Conservation (phyloP, 768 basidiomycete species). For the Termitomyces eurrhizus region DNA sequence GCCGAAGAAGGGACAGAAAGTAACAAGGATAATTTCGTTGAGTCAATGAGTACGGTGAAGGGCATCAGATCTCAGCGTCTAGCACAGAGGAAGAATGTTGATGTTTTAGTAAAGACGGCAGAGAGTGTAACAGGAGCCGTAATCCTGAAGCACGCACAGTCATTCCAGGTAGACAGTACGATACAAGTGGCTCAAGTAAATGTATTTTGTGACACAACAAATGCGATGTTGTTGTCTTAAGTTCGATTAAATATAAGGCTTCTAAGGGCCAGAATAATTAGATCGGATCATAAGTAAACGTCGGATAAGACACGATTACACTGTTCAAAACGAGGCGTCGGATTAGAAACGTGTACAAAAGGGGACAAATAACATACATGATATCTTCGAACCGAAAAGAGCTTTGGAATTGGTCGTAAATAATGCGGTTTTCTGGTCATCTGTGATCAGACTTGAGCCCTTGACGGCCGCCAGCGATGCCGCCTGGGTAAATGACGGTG, state of each 20-base stretch:
- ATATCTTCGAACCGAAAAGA: slow-evolving; percentile 18
- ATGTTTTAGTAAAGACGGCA: background rate
- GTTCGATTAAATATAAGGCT: background rate
- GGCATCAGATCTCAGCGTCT: slow-evolving; percentile 3
- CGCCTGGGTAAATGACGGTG: slow-evolving; percentile 18
- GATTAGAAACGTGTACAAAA: background rate
- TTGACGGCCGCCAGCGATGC: slow-evolving; percentile 16
- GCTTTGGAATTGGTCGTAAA: slow-evolving; percentile 17
- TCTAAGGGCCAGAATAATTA: background rate
- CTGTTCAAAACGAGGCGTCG: background rate
- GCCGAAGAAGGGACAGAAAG: background rate
- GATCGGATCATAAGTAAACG: background rate
- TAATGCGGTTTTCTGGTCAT: slow-evolving; percentile 13
- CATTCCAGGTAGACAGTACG: background rate
- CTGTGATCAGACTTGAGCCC: slow-evolving; percentile 11
- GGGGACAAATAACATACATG: slow-evolving; percentile 4
- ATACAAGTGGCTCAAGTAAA: background rate
- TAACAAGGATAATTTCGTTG: background rate
- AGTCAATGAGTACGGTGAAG: background rate
- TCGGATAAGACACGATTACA: background rate
- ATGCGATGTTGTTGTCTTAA: background rate
- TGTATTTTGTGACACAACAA: background rate
- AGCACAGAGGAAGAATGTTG: background rate
- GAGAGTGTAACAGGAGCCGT: background rate
- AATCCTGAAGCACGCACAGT: background rate